phyloP scores from a whole-genome alignment of 2,329 filamentous ascomycete genomes.

The Diaporthe sp. region DNA sequence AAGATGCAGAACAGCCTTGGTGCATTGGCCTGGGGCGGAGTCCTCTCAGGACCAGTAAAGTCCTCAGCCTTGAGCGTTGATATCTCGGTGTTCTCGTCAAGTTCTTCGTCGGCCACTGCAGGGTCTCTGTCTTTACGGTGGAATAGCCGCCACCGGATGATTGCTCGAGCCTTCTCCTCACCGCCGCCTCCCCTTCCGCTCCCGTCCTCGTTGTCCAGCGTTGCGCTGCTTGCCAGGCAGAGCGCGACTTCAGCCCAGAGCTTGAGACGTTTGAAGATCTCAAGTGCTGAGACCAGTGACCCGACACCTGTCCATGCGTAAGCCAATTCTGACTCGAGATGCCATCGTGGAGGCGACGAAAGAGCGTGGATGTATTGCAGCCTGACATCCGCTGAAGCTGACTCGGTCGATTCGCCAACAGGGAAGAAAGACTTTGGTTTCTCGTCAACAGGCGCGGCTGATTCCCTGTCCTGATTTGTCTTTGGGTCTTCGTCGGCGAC shows the following conservation, averaged over 20 bases:
- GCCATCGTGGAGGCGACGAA: slow-evolving; percentile 89
- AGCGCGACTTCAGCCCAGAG: slow-evolving; percentile 97
- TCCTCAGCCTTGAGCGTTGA: slow-evolving; percentile 67
- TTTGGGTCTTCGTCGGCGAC: slow-evolving; percentile 44
- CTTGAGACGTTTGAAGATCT: slow-evolving; percentile 93
- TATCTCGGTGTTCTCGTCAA: slow-evolving; percentile 69
- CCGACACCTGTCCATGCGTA: slow-evolving; percentile 93
- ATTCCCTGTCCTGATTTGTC: slow-evolving; percentile 29
- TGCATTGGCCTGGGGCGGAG: slow-evolving; percentile 83
- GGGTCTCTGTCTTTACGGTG: slow-evolving; percentile 64
- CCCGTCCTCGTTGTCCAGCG: slow-evolving; percentile 73
- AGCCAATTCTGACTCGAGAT: slow-evolving; percentile 92
- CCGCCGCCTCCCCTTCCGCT: slow-evolving; percentile 67
- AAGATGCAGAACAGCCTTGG: slow-evolving; percentile 93
- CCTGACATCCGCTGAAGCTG: slow-evolving; percentile 81
- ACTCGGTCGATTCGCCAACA: slow-evolving; percentile 79
- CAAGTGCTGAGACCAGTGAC: slow-evolving; percentile 88
- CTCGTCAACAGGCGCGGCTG: slow-evolving; percentile 43
- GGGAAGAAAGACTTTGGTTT: slow-evolving; percentile 86
- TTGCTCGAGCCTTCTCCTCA: slow-evolving; percentile 84
- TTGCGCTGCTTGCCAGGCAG: slow-evolving; percentile 78
- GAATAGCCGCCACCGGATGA: slow-evolving; percentile 86
- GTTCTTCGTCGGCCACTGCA: slow-evolving; percentile 53
- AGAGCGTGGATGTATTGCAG: slow-evolving; percentile 88
- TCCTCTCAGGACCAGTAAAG: slow-evolving; percentile 74